These are phyloP conservation scores for Ceratocystis eucalypticola DNA, from an alignment of 2,329 filamentous ascomycete genomes.

Conservation along the genomic window DNA sequence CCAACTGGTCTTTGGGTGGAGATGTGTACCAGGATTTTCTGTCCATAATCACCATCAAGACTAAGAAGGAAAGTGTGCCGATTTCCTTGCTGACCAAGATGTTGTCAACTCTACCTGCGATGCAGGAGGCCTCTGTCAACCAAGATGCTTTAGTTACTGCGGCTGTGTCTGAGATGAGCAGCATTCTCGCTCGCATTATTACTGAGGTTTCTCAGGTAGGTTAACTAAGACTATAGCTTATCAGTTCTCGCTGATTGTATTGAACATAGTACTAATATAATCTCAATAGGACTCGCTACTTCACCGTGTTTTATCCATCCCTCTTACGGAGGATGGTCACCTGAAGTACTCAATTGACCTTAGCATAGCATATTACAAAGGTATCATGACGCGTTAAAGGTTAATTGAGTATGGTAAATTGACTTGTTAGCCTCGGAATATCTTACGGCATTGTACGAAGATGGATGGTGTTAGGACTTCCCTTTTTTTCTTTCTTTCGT, in stretches of 20 bases:
- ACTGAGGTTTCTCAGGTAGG: constrained; percentile 38
- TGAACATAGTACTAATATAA: constrained; percentile 20
- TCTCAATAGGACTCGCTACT: constrained; percentile 24
- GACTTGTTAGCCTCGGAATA: too few relatives aligned
- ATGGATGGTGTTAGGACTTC: neutral
- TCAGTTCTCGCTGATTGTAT: too few relatives aligned
- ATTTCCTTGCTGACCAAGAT: constrained; percentile 41
- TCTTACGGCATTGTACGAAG: too few relatives aligned
- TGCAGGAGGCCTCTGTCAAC: constrained; percentile 33
- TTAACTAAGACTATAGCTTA: constrained; percentile 21
- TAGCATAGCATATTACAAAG: constrained; percentile 54
- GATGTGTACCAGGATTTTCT: constrained; percentile 60
- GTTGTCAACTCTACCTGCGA: constrained; percentile 41
- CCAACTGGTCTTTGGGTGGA: constrained; percentile 66
- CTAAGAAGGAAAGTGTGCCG: constrained; percentile 29
- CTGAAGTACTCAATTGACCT: constrained; percentile 57
- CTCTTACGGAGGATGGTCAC: constrained; percentile 59
- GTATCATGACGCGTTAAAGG: constrained; percentile 38
- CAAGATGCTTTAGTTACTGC: constrained; percentile 45
- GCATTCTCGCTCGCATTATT: constrained; percentile 54
- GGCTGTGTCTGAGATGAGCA: constrained; percentile 70
- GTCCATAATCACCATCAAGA: constrained; percentile 34
- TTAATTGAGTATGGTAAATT: too few relatives aligned
- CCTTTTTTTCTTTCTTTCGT: neutral
- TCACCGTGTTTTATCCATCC: constrained; percentile 40